These are phyloP conservation scores for Luffa aegyptiaca DNA, from an alignment of 306 rosid genomes.

Conservation along the genomic window DNA sequence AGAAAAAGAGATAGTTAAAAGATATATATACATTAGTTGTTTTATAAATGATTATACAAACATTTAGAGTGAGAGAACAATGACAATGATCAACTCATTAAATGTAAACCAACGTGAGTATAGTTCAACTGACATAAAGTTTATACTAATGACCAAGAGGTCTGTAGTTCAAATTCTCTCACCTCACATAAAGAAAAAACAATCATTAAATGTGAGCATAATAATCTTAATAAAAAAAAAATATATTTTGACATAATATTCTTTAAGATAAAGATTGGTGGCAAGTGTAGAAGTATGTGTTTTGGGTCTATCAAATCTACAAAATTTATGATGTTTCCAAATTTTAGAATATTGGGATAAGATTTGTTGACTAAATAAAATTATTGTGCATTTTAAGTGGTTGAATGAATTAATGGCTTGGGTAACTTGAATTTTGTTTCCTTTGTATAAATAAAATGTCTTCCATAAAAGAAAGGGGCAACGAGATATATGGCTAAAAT, in stretches of 20 bases:
- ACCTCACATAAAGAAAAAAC: too few relatives aligned
- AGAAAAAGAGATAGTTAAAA: too few relatives aligned
- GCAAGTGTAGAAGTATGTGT: background rate
- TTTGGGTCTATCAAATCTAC: background rate
- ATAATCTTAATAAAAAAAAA: background rate
- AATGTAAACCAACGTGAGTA: too few relatives aligned
- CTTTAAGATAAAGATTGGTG: background rate
- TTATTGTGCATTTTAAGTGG: background rate
- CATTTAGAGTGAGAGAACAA: too few relatives aligned
- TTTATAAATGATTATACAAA: too few relatives aligned
- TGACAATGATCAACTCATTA: too few relatives aligned
- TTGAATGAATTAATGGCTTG: background rate
- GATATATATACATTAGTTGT: too few relatives aligned
- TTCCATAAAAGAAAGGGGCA: background rate
- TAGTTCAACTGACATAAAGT: too few relatives aligned
- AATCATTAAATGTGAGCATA: background rate
- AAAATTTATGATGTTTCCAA: background rate
- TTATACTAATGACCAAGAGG: too few relatives aligned
- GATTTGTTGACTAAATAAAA: background rate
- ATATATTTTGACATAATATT: background rate
- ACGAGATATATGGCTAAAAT: too few relatives aligned
- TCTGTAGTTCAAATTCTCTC: too few relatives aligned
- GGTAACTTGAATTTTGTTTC: background rate
- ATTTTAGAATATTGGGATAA: background rate
- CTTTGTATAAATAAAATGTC: background rate